Base-by-base conservation (phyloP, 495 filamentous ascomycete species). In the Amphirosellinia nigrospora region DNA sequence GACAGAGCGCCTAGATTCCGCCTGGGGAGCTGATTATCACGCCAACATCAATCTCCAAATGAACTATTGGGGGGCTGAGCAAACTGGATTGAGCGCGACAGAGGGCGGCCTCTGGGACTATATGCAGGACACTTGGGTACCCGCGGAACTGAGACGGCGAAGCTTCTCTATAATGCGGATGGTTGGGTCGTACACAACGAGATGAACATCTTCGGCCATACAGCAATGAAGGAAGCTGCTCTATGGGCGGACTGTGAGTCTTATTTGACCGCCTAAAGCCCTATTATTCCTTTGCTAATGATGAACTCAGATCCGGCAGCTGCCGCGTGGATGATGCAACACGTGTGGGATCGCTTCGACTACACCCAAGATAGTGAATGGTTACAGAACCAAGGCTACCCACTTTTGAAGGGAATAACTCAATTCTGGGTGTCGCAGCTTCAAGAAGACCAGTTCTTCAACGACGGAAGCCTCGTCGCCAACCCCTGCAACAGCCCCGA, bases 31-130 rank as follows among this genome's bases (percentile, higher is more conserved):
- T 6, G 84, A 87, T 65, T 87, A 86, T 66, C 83, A 86, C 61
- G 77, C 79, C 41, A 83, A 86, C 43, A 86, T 86, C 53, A 86
- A 86, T 62, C 62, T 87, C 10, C 84, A 87, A 70, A 87, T 87
- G 85, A 85, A 85, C 60, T 69, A 69, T 32, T 69, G 67, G 67
- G 67, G 23, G 10, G 67, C 67, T 15, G 67, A 69, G 58, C 67
- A 69, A 43, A 69, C 67, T 23, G 67, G 67, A 16, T 28, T 69
- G 16, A 36, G 58, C 26, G 58, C 43, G 9, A 69, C 67, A 1
- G 55, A 79, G 26, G 70, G 76, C 23, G 72, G 81, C 9, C 71
- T 83, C 0, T 86, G 80, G 78, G 69, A 81, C 43, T 86, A 82
- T 45, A 86, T 88, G 75, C 68, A 76, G n/a, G 73, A 86, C n/a